These are phyloP conservation scores for Antitrichia curtipendula DNA, from an alignment of 225 moss, liverwort and hornwort genomes.

Conservation along the genomic window DNA sequence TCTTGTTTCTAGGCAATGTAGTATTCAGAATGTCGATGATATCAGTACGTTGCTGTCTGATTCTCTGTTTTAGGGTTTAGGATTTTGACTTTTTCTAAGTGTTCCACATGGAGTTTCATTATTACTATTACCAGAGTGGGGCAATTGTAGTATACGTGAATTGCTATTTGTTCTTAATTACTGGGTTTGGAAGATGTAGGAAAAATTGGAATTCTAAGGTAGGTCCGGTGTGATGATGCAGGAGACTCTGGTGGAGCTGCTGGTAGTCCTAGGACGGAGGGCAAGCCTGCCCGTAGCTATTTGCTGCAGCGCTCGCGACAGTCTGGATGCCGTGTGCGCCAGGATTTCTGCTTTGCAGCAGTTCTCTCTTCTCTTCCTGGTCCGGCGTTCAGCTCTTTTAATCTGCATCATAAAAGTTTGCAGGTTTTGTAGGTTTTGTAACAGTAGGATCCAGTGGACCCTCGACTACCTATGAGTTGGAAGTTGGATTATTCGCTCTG, in stretches of 20 bases:
- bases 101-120: background rate
- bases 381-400: background rate
- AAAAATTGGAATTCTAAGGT: background rate
- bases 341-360: conserved; percentile 44
- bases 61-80: background rate
- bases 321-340: conserved; percentile 68
- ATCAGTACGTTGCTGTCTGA: background rate
- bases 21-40: background rate
- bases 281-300: conserved; percentile 75
- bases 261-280: conserved; percentile 60
- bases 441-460: background rate
- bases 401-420: background rate
- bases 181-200: background rate
- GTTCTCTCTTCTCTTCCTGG: conserved; percentile 63
- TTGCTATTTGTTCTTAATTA: background rate
- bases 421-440: background rate
- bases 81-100: background rate
- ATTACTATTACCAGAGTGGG: background rate
- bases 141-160: background rate
- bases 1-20: background rate
- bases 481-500: background rate
- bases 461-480: background rate
- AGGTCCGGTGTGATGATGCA: conserved; percentile 7
- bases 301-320: conserved; percentile 80
- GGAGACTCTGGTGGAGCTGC: conserved; percentile 74